These are phyloP conservation scores for Alloascoidea africana DNA, from an alignment of 805 yeast genomes.

Conservation along the genomic window DNA sequence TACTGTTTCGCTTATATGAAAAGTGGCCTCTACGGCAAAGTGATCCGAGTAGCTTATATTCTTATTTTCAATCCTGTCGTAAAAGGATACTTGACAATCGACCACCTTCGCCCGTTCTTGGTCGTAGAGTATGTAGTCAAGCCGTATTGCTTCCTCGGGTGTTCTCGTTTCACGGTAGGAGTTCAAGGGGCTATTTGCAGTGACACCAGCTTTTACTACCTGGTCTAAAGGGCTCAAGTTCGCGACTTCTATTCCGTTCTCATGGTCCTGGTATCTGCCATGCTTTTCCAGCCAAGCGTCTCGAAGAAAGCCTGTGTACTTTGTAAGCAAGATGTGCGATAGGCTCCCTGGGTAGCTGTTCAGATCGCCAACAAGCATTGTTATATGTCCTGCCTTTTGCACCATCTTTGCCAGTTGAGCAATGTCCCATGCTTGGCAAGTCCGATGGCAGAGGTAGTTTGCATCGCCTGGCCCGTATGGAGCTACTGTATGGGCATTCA, in stretches of 20 bases:
- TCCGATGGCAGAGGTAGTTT: constrained; percentile 76
- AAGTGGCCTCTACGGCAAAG: constrained; percentile 53
- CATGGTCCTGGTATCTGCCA: constrained; percentile 28
- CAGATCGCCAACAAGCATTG: constrained; percentile 83
- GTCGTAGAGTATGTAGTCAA: constrained; percentile 83
- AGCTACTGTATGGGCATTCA: constrained; percentile 95
- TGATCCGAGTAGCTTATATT: constrained; percentile 61
- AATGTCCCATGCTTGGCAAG: constrained; percentile 95
- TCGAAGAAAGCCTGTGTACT: constrained; percentile 44
- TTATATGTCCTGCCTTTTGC: constrained; percentile 64
- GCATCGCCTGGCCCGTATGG: constrained; percentile 89
- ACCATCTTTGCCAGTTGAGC: constrained; percentile 48
- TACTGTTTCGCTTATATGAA: too few relatives aligned
- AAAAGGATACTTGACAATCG: constrained; percentile 59
- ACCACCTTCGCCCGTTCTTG: constrained; percentile 32
- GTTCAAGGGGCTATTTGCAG: constrained; percentile 78
- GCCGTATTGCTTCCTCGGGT: constrained; percentile 63
- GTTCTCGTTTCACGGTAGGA: constrained; percentile 58
- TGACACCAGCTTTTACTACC: constrained; percentile 59
- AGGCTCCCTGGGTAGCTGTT: constrained; percentile 80
- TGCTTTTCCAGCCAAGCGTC: constrained; percentile 76
- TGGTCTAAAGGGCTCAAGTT: constrained; percentile 43
- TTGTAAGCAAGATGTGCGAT: constrained; percentile 60
- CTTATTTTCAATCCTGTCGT: constrained; percentile 42
- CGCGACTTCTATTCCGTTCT: too few relatives aligned